Evolutionary conservation across 192 early-diverging fungal genomes (phyloP).

Genomic region (Radiomyces spectabilis): DNA sequence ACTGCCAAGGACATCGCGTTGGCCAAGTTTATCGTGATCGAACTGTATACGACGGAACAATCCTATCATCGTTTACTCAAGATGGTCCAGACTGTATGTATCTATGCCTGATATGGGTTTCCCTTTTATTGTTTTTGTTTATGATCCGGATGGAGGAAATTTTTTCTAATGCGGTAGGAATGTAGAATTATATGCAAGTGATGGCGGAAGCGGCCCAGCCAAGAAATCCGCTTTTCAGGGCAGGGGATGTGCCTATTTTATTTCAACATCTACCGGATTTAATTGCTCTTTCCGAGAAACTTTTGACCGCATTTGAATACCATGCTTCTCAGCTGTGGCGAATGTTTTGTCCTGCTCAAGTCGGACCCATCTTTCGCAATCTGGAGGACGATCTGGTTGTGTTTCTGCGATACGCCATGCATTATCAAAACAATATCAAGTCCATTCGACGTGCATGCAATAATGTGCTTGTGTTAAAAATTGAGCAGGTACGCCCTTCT

Average conservation of each 20-base stretch:
- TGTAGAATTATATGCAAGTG: slow-evolving; percentile 31
- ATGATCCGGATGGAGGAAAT: too few species aligned
- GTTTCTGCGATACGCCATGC: slow-evolving; percentile 28
- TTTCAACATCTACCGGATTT: slow-evolving; percentile 28
- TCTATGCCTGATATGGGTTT: not conserved
- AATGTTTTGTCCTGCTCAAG: not conserved
- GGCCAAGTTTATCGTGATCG: slow-evolving; percentile 17
- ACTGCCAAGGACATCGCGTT: slow-evolving; percentile 1
- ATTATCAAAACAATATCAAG: slow-evolving; percentile 16
- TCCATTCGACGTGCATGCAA: slow-evolving; percentile 17
- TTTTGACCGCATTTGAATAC: slow-evolving; percentile 8
- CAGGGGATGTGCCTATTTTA: slow-evolving; percentile 23
- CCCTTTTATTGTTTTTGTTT: not conserved
- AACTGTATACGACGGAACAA: slow-evolving; percentile 20
- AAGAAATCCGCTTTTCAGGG: slow-evolving; percentile 21
- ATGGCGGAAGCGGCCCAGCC: slow-evolving; percentile 14
- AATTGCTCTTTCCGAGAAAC: slow-evolving; percentile 17
- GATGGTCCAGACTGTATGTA: slow-evolving; percentile 33
- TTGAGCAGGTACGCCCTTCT: slow-evolving; percentile 10
- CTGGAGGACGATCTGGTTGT: slow-evolving; percentile 17
- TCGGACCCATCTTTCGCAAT: slow-evolving; percentile 20
- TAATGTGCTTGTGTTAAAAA: slow-evolving; percentile 10
- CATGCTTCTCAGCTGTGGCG: not conserved
- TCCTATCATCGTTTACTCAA: slow-evolving; percentile 27
- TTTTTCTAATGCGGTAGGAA: too few species aligned